Evolutionary conservation across 257 asterid species (phyloP).

Genomic region (Nicotiana tomentosiformis): DNA sequence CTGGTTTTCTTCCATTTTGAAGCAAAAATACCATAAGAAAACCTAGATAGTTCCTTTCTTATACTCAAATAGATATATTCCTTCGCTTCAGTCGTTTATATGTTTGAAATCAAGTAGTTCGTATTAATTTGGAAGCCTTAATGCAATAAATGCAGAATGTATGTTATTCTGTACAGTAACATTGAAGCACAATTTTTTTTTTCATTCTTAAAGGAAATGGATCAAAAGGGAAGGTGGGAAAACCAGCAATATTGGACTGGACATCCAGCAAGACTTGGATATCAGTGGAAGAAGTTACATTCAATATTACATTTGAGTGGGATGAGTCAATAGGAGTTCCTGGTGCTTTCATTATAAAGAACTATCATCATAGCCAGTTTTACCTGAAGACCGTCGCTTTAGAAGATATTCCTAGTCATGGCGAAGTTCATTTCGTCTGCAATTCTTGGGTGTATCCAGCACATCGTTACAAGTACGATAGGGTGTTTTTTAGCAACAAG

Average conservation of each 20-base stretch:
- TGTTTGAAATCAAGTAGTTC: not conserved
- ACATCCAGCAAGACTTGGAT: constrained; percentile 46
- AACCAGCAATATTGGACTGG: constrained; percentile 59
- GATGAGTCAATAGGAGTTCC: constrained; percentile 64
- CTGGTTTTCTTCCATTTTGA: not conserved
- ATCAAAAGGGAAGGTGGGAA: constrained; percentile 69
- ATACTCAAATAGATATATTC: not conserved
- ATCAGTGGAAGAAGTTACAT: constrained; percentile 45
- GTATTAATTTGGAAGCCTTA: not conserved
- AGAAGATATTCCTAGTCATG: constrained; percentile 58
- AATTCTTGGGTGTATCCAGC: constrained; percentile 86
- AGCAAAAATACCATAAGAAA: not conserved
- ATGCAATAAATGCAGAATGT: not conserved
- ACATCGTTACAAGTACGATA: constrained; percentile 49
- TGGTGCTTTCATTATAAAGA: constrained; percentile 60
- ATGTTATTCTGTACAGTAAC: not conserved
- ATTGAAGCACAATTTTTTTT: not conserved
- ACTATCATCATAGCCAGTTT: constrained; percentile 65
- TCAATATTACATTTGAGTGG: constrained; percentile 50
- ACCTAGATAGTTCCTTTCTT: not conserved
- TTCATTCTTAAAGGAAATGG: constrained; percentile 27
- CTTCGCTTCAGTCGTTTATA: not conserved
- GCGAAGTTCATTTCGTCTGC: constrained; percentile 57
- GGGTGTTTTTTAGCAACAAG: constrained; percentile 72
- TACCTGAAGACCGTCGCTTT: constrained; percentile 64